Conservation (phyloP, 176 grass and related monocot species). For the Pontederia crassipes region DNA sequence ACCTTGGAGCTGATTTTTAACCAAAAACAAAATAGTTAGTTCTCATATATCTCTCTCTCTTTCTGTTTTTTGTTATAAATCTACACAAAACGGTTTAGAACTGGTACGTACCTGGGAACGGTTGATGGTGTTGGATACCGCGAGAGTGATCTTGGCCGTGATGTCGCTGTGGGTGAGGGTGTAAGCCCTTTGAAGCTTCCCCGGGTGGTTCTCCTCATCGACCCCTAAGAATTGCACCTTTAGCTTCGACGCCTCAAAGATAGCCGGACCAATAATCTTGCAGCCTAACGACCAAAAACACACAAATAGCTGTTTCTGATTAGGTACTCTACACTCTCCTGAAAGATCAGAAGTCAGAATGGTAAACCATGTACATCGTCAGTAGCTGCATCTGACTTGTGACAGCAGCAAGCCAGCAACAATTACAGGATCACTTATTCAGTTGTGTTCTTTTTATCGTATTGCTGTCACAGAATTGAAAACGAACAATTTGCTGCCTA, state of each 20-base stretch:
- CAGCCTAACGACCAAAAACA: slow-evolving; percentile 24
- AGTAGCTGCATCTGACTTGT: too few species aligned
- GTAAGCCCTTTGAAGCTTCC: slow-evolving; percentile 59
- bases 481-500: too few species aligned
- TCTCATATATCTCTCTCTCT: neutral
- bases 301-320: neutral
- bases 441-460: too few species aligned
- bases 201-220: slow-evolving; percentile 44
- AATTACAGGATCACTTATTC: too few species aligned
- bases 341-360: too few species aligned
- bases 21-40: neutral
- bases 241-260: slow-evolving; percentile 95
- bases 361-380: too few species aligned
- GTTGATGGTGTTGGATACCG: slow-evolving; percentile 75
- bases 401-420: too few species aligned
- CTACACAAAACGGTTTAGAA: too few species aligned
- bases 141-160: slow-evolving; percentile 71
- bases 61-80: neutral
- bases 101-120: slow-evolving; percentile 33
- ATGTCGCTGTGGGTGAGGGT: slow-evolving; percentile 98
- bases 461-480: too few species aligned
- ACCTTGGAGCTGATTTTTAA: slow-evolving; percentile 58
- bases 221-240: slow-evolving; percentile 84
- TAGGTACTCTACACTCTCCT: neutral
- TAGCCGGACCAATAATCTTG: slow-evolving; percentile 78